Base-by-base conservation (phyloP, 2,329 filamentous ascomycete species). In the Xylaria sp. region DNA sequence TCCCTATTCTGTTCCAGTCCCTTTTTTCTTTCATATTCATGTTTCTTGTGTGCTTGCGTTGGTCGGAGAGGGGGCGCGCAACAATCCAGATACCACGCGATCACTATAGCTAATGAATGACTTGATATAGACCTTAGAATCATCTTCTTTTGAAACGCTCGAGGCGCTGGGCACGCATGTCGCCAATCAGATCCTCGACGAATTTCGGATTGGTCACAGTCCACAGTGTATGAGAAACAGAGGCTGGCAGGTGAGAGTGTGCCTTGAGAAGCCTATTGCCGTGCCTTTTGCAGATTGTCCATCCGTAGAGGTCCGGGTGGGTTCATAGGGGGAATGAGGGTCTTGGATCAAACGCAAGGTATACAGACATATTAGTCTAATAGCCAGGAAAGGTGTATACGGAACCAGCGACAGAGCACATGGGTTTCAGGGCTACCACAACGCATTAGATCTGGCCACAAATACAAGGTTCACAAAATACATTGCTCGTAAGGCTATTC, bases 221-320 rank as follows among this genome's bases (percentile, higher is more conserved):
- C 72, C 75, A n/a, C 73, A 71, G 50, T 70, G 83, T 2, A 76
- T 80, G 69, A 75, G 76, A 42, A 77, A 82, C 47, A 74, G 81
- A 25, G 80, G 81, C 15, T 85, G 85, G 79, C 82, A 82, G 64
- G 80, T 94, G 57, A 85, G 83, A 66, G 83, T 94, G 42, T 81
- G 82, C 27, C 80, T 94, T 58, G 88, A 89, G 78, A 94, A 94
- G 80, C 92, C 92, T 2, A 88, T 90, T 13, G 92, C 92, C 0
- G 89, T 94, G 22, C 86, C 88, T 0, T 87, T 91, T 72, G 92
- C 92, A 1, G 91, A 93, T 70, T 89, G 88, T 11, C 90, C 91
- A 0, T 83, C 85, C 4, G 88, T 94, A 5, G 90, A 93, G 76
- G 82, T 90, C 54, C 72, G 77, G 33, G 72, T 77, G 63, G 73